A percentile compares a stretch with the other conserved stretches of the same genome.
phyloP scores from a whole-genome alignment of 495 filamentous ascomycete species.

The Penicillium verhagenii region DNA sequence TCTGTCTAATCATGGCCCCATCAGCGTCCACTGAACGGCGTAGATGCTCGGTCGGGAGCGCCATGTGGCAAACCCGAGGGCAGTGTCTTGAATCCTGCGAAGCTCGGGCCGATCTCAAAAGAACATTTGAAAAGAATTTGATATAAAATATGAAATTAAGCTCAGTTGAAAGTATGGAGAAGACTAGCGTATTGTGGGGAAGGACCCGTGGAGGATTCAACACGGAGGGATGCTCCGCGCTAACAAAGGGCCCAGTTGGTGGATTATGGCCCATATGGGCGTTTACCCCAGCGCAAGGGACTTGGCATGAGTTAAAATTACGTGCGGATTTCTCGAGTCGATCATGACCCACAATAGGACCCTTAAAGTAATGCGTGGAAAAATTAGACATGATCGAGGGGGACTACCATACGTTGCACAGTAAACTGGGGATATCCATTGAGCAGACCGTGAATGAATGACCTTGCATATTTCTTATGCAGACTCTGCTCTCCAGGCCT shows the following conservation, averaged over 20 bases:
- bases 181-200: slow-evolving; percentile 25
- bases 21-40: not conserved
- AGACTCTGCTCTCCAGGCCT: no score
- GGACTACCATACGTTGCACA: no score
- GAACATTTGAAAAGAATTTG: not conserved
- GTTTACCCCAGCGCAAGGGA: not conserved
- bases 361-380: not conserved
- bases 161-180: not conserved
- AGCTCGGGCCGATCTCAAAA: not conserved
- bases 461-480: not conserved
- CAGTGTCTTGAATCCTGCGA: not conserved
- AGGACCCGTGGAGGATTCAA: slow-evolving; percentile 22
- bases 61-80: not conserved
- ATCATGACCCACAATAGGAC: not conserved
- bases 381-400: no score
- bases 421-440: not conserved
- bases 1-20: not conserved
- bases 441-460: not conserved
- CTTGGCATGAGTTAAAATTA: not conserved
- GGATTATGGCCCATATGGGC: no score
- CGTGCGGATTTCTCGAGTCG: not conserved
- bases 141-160: not conserved
- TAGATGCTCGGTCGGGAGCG: not conserved
- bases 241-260: slow-evolving; percentile 2
- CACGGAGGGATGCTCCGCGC: slow-evolving; percentile 26